Conservation (phyloP, 2,329 filamentous ascomycete genomes). For the Colletotrichum trifolii region DNA sequence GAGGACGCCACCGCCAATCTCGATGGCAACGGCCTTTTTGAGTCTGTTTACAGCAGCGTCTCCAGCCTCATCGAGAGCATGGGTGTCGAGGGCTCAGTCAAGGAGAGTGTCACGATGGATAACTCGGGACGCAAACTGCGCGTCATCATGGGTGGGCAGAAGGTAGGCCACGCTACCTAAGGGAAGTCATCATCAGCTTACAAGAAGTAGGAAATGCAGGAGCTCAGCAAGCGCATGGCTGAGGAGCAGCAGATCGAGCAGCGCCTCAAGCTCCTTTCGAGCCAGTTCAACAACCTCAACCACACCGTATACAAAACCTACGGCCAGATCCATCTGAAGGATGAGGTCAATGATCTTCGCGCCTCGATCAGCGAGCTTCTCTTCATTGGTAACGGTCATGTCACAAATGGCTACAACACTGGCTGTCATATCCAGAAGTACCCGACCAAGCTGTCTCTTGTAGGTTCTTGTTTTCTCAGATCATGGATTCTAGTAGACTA, state of each 20-base stretch:
- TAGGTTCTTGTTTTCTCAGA: too few species aligned
- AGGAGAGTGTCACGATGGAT: neutral
- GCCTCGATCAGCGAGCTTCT: too few species aligned
- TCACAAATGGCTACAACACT: too few species aligned
- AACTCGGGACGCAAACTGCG: neutral
- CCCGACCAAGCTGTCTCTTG: too few species aligned
- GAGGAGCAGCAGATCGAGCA: neutral
- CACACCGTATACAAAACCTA: neutral
- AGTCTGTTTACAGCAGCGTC: neutral
- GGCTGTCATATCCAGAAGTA: too few species aligned
- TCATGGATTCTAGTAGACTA: too few species aligned
- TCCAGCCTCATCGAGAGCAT: neutral
- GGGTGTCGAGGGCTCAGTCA: neutral
- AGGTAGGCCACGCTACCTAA: neutral
- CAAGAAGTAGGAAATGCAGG: neutral
- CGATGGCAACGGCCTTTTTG: neutral
- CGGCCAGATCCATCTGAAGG: too few species aligned
- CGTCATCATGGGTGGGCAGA: slow-evolving; percentile 10
- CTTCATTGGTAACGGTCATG: too few species aligned
- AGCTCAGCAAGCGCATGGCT: neutral
- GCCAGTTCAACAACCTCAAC: neutral
- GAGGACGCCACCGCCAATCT: neutral
- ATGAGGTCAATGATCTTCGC: too few species aligned
- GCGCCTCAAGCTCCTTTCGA: neutral
- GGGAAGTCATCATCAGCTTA: neutral